Base-by-base conservation (phyloP, 2,329 filamentous ascomycete genomes). In the Rutstroemia sp. region DNA sequence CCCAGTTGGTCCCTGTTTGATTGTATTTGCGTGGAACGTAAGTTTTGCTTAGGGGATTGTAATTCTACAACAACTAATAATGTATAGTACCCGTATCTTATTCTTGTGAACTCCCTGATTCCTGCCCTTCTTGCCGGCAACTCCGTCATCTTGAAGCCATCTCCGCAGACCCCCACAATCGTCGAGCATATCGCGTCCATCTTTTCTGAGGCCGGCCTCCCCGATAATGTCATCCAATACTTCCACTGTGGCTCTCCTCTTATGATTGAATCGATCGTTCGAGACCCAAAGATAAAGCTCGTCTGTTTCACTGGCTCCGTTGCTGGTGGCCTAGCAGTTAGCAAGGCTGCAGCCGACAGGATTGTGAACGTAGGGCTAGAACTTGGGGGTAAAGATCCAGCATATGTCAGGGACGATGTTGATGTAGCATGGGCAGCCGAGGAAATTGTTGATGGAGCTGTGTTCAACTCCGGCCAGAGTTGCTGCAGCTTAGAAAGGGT, bases 401-500 rank as follows among this genome's bases (percentile, higher is more conserved):
- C 92, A 23, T 97, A 96, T 68, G 79, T 97, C 54, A 80, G 92
- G 59, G 77, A 77, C 6, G 92, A 97, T 67, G 90, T 96, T 1
- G 91, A 97, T 69, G 73, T 95, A 49, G 83, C 83, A 49, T 96
- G 92, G 92, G 92, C 87, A 0, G 92, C 92, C 0, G 91, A 88
- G 64, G 91, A 96, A 73, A 94, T 97, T 66, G 90, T 97, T 14
- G 92, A 97, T 65, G 92, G 92, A 19, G 86, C 91, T n/a, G 78
- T 97, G 57, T 97, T 97, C 79, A 97, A 97, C 75, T 96, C 92
- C 52, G 92, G 92, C n/a, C 92, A 97, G 76, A 95, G 90, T 70
- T 97, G 92, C 77, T 97, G 92, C 73, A 88, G 90, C 23, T 79
- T 97, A 54, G 92, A 97, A 75, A 81, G 92, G 37, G 83, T 97